A percentile compares a stretch with the other conserved stretches of the same genome.
Evolutionary conservation across 441 rosid species (phyloP).

Genomic region (Bocquillonia castaneifolia): DNA sequence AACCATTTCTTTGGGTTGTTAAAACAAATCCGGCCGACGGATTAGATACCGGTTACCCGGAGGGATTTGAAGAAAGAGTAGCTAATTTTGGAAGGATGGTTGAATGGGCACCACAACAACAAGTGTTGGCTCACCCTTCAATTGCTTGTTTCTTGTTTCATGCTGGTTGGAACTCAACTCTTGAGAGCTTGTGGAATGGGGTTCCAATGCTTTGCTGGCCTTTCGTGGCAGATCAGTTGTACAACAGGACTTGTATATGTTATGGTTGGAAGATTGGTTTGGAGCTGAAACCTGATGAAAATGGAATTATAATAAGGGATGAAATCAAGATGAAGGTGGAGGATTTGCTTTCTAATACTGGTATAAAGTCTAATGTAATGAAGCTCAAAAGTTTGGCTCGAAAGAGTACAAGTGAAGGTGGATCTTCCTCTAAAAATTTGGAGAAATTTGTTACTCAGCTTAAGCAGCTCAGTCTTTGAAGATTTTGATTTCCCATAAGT

Average conservation of each 20-base stretch:
- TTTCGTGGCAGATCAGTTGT: constrained; percentile 7
- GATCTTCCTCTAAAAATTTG: constrained; percentile 9
- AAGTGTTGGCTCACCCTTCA: neutral
- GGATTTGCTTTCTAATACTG: neutral
- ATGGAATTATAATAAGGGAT: constrained; percentile 3
- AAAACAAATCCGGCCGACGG: neutral
- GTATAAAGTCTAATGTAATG: constrained; percentile 9
- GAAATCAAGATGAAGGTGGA: constrained; percentile 13
- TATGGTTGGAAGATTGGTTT: constrained; percentile 21
- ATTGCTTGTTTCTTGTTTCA: neutral
- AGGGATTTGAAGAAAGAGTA: neutral
- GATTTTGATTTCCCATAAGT: too few species aligned
- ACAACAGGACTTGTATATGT: constrained; percentile 20
- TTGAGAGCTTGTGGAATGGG: neutral
- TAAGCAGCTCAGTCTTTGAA: too few species aligned
- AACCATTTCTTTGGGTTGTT: neutral
- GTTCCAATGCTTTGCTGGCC: neutral
- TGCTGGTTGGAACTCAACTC: neutral
- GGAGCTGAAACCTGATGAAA: constrained; percentile 5
- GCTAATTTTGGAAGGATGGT: neutral
- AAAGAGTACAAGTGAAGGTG: neutral
- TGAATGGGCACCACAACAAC: neutral
- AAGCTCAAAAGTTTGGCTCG: constrained; percentile 17
- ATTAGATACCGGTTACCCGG: neutral
- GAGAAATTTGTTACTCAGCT: constrained; percentile 7